Evolutionary conservation across 371 early-diverging fungal genomes (phyloP).

Genomic region (Paraphysoderma sedebokerense): DNA sequence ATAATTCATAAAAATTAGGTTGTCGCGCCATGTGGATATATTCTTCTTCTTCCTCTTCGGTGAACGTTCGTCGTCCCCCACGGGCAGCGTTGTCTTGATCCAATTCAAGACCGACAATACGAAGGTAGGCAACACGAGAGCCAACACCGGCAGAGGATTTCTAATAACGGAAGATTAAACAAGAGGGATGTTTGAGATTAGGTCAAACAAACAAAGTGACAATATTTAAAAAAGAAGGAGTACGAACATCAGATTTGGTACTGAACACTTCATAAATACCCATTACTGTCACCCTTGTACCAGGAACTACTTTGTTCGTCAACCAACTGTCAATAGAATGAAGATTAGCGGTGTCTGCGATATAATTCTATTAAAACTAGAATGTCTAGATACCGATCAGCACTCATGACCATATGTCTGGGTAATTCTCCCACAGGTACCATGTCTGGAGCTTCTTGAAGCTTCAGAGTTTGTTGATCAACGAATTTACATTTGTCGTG

Average conservation of each 20-base stretch:
- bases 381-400: slow-evolving; percentile 43
- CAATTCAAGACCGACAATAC: slow-evolving; percentile 75
- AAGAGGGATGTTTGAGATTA: too few species aligned
- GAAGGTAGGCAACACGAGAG: slow-evolving; percentile 80
- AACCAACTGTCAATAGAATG: slow-evolving; percentile 25
- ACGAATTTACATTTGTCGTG: slow-evolving; percentile 92
- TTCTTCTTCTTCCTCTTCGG: slow-evolving; percentile 83
- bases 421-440: slow-evolving; percentile 98
- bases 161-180: too few species aligned
- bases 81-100: slow-evolving; percentile 59
- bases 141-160: slow-evolving; percentile 52
- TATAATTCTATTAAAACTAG: background rate
- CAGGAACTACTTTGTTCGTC: slow-evolving; percentile 87
- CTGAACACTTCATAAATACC: slow-evolving; percentile 94
- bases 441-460: slow-evolving; percentile 97
- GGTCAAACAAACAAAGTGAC: too few species aligned
- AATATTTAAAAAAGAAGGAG: too few species aligned
- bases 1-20: slow-evolving; percentile 73
- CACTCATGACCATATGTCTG: slow-evolving; percentile 79
- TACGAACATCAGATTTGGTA: slow-evolving; percentile 22
- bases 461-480: slow-evolving; percentile 95
- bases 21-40: slow-evolving; percentile 69
- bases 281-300: slow-evolving; percentile 81
- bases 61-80: slow-evolving; percentile 42
- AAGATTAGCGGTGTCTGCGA: background rate